phyloP scores from a whole-genome alignment of 768 basidiomycete species.

The Paxillus ammoniavirescens region DNA sequence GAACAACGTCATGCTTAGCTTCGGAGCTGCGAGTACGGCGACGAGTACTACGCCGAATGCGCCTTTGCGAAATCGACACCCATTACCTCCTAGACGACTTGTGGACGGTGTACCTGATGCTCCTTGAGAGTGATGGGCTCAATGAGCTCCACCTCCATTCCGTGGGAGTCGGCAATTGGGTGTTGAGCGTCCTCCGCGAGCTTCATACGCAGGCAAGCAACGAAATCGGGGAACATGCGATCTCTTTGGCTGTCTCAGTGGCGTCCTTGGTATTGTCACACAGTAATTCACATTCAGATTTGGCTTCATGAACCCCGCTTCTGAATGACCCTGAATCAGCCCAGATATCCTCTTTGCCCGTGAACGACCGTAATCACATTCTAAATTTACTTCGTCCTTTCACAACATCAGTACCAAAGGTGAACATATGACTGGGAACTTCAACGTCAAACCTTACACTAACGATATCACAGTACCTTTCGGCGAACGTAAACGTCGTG shows the following conservation, averaged over 20 bases:
- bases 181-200: constrained; percentile 22
- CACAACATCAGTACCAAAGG: constrained; percentile 27
- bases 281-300: constrained; percentile 32
- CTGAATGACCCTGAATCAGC: constrained; percentile 31
- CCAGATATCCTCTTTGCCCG: constrained; percentile 37
- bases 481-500: constrained; percentile 27
- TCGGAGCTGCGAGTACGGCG: constrained; percentile 48
- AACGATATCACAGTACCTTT: constrained; percentile 23
- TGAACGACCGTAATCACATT: constrained; percentile 40
- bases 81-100: constrained; percentile 42
- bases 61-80: constrained; percentile 28
- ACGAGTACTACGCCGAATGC: constrained; percentile 47
- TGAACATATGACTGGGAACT: constrained; percentile 21
- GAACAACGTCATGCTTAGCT: constrained; percentile 40
- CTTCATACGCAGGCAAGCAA: constrained; percentile 4
- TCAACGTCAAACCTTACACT: constrained; percentile 10
- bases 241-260: constrained; percentile 31
- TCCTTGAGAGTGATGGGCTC: constrained; percentile 52
- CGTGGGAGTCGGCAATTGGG: constrained; percentile 38
- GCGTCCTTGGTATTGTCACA: constrained; percentile 36
- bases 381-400: constrained; percentile 43
- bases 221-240: constrained; percentile 12
- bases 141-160: constrained; percentile 46
- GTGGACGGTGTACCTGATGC: constrained; percentile 58
- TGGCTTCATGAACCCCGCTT: constrained; percentile 20